phyloP scores from a whole-genome alignment of 257 asterid genomes.

The Gentiana dahurica region DNA sequence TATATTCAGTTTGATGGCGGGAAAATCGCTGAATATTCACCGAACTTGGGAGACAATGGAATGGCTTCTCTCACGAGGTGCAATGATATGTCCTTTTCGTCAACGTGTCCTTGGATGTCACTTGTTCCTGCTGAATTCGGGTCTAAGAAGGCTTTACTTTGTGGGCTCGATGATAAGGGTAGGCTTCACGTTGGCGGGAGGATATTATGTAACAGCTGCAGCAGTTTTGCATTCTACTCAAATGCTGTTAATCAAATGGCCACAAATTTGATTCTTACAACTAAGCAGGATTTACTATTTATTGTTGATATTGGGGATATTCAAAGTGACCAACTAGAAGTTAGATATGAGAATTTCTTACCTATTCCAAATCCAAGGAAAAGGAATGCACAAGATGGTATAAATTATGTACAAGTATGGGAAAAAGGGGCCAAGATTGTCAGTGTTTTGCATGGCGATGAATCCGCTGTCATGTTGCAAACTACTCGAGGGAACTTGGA shows the following conservation, averaged over 20 bases:
- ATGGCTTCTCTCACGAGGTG: constrained; percentile 42
- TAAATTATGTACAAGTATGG: constrained; percentile 57
- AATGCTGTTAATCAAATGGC: constrained; percentile 49
- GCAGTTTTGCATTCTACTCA: constrained; percentile 79
- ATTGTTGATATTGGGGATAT: constrained; percentile 66
- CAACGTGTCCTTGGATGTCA: constrained; percentile 76
- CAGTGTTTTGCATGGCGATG: constrained; percentile 90
- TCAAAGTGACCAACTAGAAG: constrained; percentile 45
- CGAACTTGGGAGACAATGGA: constrained; percentile 37
- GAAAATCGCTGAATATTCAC: constrained; percentile 48
- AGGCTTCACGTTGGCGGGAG: constrained; percentile 51
- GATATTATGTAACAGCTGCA: constrained; percentile 73
- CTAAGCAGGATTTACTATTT: constrained; percentile 79
- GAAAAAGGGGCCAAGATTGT: constrained; percentile 74
- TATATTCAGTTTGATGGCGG: constrained; percentile 82
- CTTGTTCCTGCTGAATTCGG: constrained; percentile 36
- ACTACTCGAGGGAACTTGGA: constrained; percentile 93
- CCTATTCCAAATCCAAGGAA: constrained; percentile 45
- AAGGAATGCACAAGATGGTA: constrained; percentile 44
- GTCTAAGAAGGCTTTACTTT: constrained; percentile 41
- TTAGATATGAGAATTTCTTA: constrained; percentile 60
- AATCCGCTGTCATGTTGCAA: constrained; percentile 83
- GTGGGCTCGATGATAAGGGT: constrained; percentile 84
- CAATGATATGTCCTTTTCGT: constrained; percentile 48
- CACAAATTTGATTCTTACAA: constrained; percentile 68